Evolutionary conservation across 345 rosid species (phyloP), one percentile per base, ranked within the genome.

Genomic region (Kernera saxatilis): DNA sequence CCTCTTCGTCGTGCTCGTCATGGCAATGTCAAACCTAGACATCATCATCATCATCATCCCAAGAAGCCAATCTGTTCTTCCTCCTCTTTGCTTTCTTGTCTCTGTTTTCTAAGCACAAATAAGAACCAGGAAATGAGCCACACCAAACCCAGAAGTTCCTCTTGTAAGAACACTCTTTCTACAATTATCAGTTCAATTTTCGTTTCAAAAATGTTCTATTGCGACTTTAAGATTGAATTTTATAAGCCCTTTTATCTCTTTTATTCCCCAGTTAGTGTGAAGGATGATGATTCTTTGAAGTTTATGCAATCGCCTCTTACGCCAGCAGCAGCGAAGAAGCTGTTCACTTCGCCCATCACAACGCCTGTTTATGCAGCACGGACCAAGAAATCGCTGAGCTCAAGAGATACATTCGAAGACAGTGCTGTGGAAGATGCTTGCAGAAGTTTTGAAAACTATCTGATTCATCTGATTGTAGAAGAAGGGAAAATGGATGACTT

Each of bases 401-500:
- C 32, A 40, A 33, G 67, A 62, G 71, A 76, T 3, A 32, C 55
- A 4, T 76, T 76, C 5, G 81, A 77, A 5, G 64, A 77, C 21
- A 82, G 71, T 32, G 86, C 64, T 1, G 82, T 83, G 45, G 96
- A 85, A 61, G 96, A 87, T 66, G 91, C 93, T 5, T 93, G 97
- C 67, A 83, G 88, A 78, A 85, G 88, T 66, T 93, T 91, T 51
- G 96, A 91, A 81, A 87, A 84, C 67, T 93, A 93, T 75, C 78
- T 93, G 77, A 87, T 86, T 78, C 89, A 89, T 52, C 82, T 93
- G 85, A 84, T 86, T 14, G 86, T 78, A 41, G 94, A 93, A 64
- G 97, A 90, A 69, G 93, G 98, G 35, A 87, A 80, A 68, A 78
- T 86, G 35, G 85, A 77, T 61, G 96, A 88, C 44, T 73, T 91